Evolutionary conservation across 257 asterid genomes (phyloP), one percentile per base, ranked within the genome.

Genomic region (Haberlea rhodopensis): DNA sequence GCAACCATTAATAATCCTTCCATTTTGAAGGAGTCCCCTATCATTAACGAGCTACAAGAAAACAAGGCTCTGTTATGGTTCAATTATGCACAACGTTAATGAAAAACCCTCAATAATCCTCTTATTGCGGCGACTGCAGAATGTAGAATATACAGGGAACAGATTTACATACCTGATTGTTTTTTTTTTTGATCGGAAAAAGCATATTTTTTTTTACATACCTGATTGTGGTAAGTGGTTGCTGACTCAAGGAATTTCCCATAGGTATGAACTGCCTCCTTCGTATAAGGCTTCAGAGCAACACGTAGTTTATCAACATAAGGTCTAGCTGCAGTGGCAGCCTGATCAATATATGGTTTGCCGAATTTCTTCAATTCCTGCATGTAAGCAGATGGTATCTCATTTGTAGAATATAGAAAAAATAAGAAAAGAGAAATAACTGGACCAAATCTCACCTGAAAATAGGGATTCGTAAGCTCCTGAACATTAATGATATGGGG

Each of bases 271-370:
- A 84, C 77, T 1, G 72, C 87, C 71, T 84, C 64, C 71, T 81
- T 78, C 8, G 94, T 81, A 24, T 87, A 82, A 11, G 97, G 99
- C 80, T 76, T 81, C 69, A 86, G 16, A 64, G 78, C 31, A 55
- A 73, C 69, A 11, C 72, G 83, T 23, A 85, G 71, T 60, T 81
- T 89, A 28, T 87, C 91, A 66, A 90, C 80, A 75, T 92, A 94
- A 71, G 99, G 99, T 72, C 77, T 83, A 67, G 97, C 70, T n/a
- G 85, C 87, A 71, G 90, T 71, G 69, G 96, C 96, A 59, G 83
- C 81, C 75, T 86, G 91, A 69, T 92, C 95, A 46, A 92, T 78
- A 67, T 92, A 83, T 46, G 96, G 99, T 68, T 79, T 81, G 86
- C 95, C 81, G 73, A 71, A 15, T 80, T 79, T 87, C 80, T 85